Evolutionary conservation across 2,329 filamentous ascomycete genomes (phyloP).

Genomic region (Talaromyces atroroseus): DNA sequence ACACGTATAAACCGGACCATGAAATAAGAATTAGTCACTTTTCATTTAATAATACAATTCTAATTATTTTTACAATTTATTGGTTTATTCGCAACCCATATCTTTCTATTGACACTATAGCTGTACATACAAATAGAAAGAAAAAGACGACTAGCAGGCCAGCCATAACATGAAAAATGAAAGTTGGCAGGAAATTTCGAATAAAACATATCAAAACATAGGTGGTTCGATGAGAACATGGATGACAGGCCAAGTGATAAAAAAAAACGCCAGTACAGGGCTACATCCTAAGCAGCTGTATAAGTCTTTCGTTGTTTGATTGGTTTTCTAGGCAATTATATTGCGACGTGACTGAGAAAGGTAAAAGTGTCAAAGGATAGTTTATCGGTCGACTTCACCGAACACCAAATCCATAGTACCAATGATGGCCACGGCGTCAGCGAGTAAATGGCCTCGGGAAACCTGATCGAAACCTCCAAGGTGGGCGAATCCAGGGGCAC

Average conservation of each 20-base stretch:
- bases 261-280: constrained; percentile 32
- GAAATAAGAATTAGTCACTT: not conserved
- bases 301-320: constrained; percentile 3
- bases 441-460: constrained; percentile 83
- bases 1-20: too few species aligned
- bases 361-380: constrained; percentile 1
- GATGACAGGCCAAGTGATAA: constrained; percentile 16
- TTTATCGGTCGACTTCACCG: constrained; percentile 59
- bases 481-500: constrained; percentile 94
- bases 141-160: constrained; percentile 12
- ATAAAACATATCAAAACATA: constrained; percentile 21
- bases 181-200: constrained; percentile 6
- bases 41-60: not conserved
- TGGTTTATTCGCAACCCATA: constrained; percentile 2
- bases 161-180: constrained; percentile 16
- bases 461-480: constrained; percentile 91
- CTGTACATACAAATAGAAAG: constrained; percentile 15
- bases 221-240: constrained; percentile 16
- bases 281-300: constrained; percentile 5
- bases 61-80: not conserved
- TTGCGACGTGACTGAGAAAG: constrained; percentile 7
- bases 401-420: constrained; percentile 83
- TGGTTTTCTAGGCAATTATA: not conserved
- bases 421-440: constrained; percentile 95
- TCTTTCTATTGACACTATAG: constrained; percentile 13